Conservation (phyloP, 1,139 yeast genomes). For the Candida gigantensis region DNA sequence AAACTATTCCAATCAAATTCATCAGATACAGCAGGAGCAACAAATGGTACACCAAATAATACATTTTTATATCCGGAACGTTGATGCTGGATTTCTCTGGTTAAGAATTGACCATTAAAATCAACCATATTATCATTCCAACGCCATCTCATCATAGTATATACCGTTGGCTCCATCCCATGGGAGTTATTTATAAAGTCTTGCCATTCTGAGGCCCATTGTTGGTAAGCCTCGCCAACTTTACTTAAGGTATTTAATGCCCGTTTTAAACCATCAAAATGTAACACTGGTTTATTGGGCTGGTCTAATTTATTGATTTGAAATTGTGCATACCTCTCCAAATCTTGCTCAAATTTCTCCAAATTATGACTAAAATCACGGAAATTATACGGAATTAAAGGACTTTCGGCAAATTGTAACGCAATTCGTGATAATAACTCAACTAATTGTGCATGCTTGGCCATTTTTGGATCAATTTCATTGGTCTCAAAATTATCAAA, state of each 20-base stretch:
- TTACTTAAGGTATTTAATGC: conserved; percentile 26
- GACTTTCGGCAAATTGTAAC: conserved; percentile 65
- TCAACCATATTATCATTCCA: conserved; percentile 71
- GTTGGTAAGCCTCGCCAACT: conserved; percentile 29
- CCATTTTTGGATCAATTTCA: conserved; percentile 57
- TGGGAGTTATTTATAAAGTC: conserved; percentile 32
- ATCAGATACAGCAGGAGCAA: conserved; percentile 44
- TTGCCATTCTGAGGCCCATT: conserved; percentile 59
- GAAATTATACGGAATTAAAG: conserved; percentile 73
- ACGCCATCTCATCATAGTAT: conserved; percentile 71
- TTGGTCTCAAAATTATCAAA: conserved; percentile 53
- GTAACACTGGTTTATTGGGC: conserved; percentile 28
- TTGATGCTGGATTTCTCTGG: conserved; percentile 44
- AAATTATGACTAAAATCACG: conserved; percentile 48
- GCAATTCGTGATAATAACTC: conserved; percentile 56
- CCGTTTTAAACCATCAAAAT: conserved; percentile 26
- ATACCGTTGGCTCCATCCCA: conserved; percentile 66
- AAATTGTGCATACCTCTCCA: conserved; percentile 28
- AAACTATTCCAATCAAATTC: conserved; percentile 63
- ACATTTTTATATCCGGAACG: conserved; percentile 71
- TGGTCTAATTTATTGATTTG: conserved; percentile 11
- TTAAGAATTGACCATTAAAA: conserved; percentile 57
- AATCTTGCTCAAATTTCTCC: conserved; percentile 46
- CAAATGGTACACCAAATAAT: conserved; percentile 68
- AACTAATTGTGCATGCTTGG: conserved; percentile 57